Evolutionary conservation across 1,139 yeast genomes (phyloP).

Genomic region (Pichia inconspicua): DNA sequence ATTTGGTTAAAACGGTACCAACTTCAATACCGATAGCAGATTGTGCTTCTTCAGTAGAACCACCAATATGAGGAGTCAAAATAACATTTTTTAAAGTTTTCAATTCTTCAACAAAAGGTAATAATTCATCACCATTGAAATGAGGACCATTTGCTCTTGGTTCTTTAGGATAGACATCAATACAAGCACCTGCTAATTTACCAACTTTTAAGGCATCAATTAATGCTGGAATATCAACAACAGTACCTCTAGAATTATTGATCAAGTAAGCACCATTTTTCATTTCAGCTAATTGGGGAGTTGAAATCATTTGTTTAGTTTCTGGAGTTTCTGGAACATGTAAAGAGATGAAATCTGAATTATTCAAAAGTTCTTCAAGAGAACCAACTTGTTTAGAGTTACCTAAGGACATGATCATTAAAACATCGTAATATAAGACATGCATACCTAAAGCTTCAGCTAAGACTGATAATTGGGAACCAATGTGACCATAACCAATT

Average conservation of each 20-base stretch:
- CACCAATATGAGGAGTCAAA: constrained; percentile 97
- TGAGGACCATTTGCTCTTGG: constrained; percentile 95
- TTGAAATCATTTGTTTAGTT: constrained; percentile 81
- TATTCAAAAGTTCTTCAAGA: constrained; percentile 69
- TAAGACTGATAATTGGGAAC: constrained; percentile 89
- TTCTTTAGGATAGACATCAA: constrained; percentile 95
- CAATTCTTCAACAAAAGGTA: constrained; percentile 79
- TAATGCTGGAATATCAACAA: constrained; percentile 90
- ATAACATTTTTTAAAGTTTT: constrained; percentile 80
- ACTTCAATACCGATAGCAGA: constrained; percentile 97
- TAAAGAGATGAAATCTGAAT: constrained; percentile 82
- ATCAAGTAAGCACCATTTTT: constrained; percentile 91
- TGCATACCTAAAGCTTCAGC: constrained; percentile 99
- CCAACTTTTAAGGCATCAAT: constrained; percentile 88
- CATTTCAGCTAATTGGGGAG: constrained; percentile 93
- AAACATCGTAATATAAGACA: constrained; percentile 85
- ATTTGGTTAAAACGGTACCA: constrained; percentile 74
- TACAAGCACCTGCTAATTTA: constrained; percentile 93
- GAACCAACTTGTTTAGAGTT: constrained; percentile 89
- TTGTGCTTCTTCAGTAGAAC: constrained; percentile 98
- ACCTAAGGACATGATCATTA: constrained; percentile 94
- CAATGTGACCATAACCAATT: constrained; percentile 97
- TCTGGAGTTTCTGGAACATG: constrained; percentile 96
- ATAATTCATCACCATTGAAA: constrained; percentile 57
- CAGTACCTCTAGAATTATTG: constrained; percentile 97